phyloP scores from a whole-genome alignment of 805 yeast genomes.

The Ogataea paraovalis region DNA sequence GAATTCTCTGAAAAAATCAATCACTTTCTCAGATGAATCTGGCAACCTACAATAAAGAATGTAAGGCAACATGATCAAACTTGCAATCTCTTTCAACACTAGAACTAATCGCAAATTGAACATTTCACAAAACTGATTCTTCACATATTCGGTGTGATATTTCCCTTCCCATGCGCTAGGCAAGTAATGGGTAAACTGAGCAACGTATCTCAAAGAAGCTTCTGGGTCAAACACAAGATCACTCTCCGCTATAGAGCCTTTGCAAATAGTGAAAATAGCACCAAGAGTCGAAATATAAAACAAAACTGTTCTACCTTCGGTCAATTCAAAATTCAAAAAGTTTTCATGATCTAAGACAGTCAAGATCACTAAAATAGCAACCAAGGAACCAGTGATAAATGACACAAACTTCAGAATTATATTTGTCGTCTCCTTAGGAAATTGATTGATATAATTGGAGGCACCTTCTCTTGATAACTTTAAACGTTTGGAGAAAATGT shows the following conservation, averaged over 20 bases:
- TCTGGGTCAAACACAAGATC: conserved; percentile 87
- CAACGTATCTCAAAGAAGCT: conserved; percentile 70
- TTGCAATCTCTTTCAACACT: conserved; percentile 71
- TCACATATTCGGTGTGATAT: conserved; percentile 81
- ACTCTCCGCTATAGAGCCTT: conserved; percentile 63
- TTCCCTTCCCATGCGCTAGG: conserved; percentile 85
- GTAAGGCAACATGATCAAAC: conserved; percentile 82
- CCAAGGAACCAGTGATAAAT: conserved; percentile 82
- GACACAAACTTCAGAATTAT: conserved; percentile 55
- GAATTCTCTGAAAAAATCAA: conserved; percentile 88
- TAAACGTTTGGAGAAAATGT: conserved; percentile 75
- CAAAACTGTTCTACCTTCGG: conserved; percentile 73
- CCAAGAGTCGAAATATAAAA: conserved; percentile 90
- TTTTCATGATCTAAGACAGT: conserved; percentile 84
- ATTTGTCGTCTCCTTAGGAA: conserved; percentile 74
- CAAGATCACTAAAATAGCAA: conserved; percentile 78
- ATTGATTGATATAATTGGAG: conserved; percentile 78
- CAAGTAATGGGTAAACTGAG: conserved; percentile 84
- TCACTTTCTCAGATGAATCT: conserved; percentile 62
- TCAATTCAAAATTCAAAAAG: conserved; percentile 83
- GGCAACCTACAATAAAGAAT: conserved; percentile 85
- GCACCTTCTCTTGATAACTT: conserved; percentile 78
- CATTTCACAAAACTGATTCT: conserved; percentile 72
- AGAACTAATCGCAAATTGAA: conserved; percentile 72
- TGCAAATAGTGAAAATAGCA: conserved; percentile 79